Percentiles rank a stretch among this genome's conserved stretches.
Evolutionary conservation across 2,329 filamentous ascomycete genomes (phyloP).

Genomic region (Apiospora saccharicola): DNA sequence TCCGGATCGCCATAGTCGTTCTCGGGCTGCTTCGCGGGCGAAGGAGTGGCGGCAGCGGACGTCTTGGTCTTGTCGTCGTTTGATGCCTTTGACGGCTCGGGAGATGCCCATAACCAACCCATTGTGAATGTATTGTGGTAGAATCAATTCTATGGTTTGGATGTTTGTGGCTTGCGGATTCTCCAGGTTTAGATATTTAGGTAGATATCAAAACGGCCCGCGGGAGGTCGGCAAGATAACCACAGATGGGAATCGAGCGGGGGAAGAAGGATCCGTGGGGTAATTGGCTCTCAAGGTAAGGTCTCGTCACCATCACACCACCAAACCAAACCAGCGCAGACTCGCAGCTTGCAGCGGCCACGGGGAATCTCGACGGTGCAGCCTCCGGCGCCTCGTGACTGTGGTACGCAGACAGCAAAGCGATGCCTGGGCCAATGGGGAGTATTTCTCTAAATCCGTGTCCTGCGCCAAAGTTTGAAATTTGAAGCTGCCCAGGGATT

Average conservation of each 20-base stretch:
- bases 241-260: constrained; percentile 10
- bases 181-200: neutral
- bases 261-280: neutral
- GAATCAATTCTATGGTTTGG: neutral
- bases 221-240: constrained; percentile 31
- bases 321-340: neutral
- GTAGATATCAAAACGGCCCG: neutral
- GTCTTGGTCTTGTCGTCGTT: constrained; percentile 31
- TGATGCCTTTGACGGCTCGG: constrained; percentile 38
- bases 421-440: neutral
- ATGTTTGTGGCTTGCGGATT: neutral
- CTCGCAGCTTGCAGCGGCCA: neutral
- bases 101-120: constrained; percentile 68
- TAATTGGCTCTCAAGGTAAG: constrained; percentile 6
- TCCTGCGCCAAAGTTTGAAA: neutral
- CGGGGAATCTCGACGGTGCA: neutral
- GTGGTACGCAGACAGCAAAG: neutral
- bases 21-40: constrained; percentile 30
- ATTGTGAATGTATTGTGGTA: constrained; percentile 46
- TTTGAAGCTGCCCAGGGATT: neutral
- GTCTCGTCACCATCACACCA: constrained; percentile 15
- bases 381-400: constrained; percentile 6
- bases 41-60: constrained; percentile 20
- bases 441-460: constrained; percentile 1
- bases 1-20: constrained; percentile 53